Evolutionary conservation across 768 basidiomycete species (phyloP).

Genomic region (Lenzites betulinus): DNA sequence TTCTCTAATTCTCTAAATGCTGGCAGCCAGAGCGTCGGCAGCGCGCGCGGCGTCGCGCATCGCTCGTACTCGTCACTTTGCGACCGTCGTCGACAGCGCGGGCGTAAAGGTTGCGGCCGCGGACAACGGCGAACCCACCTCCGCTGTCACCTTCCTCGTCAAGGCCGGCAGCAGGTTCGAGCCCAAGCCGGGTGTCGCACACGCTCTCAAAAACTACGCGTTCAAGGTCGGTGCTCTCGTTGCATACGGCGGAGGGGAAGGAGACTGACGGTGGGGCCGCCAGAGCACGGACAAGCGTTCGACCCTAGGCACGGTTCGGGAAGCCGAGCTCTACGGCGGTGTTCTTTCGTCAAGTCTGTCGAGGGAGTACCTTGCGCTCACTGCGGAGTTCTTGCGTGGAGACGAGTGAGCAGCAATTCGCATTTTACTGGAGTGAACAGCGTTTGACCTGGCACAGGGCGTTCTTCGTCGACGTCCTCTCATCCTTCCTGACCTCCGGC

Average conservation of each 20-base stretch:
- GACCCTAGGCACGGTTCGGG: constrained; percentile 86
- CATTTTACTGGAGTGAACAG: not conserved
- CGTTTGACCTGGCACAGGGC: constrained; percentile 45
- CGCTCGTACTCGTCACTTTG: constrained; percentile 73
- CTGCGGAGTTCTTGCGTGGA: constrained; percentile 92
- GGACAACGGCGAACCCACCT: constrained; percentile 82
- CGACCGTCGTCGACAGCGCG: constrained; percentile 76
- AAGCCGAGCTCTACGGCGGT: constrained; percentile 93
- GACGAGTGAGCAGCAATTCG: constrained; percentile 77
- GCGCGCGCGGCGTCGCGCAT: constrained; percentile 55
- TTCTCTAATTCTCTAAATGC: constrained; percentile 47
- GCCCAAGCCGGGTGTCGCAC: constrained; percentile 85
- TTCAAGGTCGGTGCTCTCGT: constrained; percentile 77
- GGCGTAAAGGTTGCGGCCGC: constrained; percentile 86
- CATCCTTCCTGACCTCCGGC: constrained; percentile 80
- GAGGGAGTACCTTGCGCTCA: constrained; percentile 89
- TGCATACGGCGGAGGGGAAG: not conserved
- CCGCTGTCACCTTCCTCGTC: constrained; percentile 85
- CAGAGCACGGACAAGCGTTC: constrained; percentile 88
- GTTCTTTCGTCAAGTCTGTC: constrained; percentile 82
- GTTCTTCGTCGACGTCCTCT: constrained; percentile 89
- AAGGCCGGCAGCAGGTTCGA: constrained; percentile 93
- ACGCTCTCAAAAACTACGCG: constrained; percentile 96
- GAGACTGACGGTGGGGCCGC: not conserved
- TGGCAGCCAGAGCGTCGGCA: constrained; percentile 63